Evolutionary conservation across 2,329 filamentous ascomycete genomes (phyloP), one percentile per base, ranked within the genome.

Genomic region (Incumbomyces lentus): DNA sequence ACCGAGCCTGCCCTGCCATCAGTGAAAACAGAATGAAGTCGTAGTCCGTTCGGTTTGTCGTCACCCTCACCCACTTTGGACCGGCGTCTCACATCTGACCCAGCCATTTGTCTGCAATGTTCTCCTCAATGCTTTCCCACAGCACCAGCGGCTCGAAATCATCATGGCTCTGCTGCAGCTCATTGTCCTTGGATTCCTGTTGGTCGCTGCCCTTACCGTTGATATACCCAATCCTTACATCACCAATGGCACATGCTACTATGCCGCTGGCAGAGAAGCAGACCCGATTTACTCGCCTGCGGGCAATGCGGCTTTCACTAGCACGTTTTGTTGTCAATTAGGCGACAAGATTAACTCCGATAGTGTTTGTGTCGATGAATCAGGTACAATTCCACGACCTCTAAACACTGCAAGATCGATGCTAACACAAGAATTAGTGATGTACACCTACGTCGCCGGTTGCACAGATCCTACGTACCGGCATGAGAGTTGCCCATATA

Each of bases 391-490:
- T 8, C 48, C 22, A 4, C 8, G 22, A 5, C 22, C 22, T 26
- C 22, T 55, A 34, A 54, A 32, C 12, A 7, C 22, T 8, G 11
- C 17, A 54, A 50, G 49, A 40, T 48, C 50, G 14, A 52, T 55
- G 11, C 8, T 16, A 40, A 17, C n/a, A 32, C 19, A 42, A 13
- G 14, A 26, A 33, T 12, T 7, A 33, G 26, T 33, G 5, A 11
- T n/a, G 12, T 42, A 42, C 14, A 57, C 55, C 10, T 57, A 58
- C 41, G 40, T 56, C 5, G 52, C 53, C 14, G 56, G 56, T 34
- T 57, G 55, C 35, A 57, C 56, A 7, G 54, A 57, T 33, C 41
- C 48, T 6, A 38, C 40, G 30, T 58, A 56, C 43, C 32, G 51
- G 35, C 48, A 57, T 41, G 13, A 37, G 5, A 49, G 19, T 40